These are phyloP conservation scores for Echites panduratus DNA, from an alignment of 257 asterid genomes.

Conservation along the genomic window DNA sequence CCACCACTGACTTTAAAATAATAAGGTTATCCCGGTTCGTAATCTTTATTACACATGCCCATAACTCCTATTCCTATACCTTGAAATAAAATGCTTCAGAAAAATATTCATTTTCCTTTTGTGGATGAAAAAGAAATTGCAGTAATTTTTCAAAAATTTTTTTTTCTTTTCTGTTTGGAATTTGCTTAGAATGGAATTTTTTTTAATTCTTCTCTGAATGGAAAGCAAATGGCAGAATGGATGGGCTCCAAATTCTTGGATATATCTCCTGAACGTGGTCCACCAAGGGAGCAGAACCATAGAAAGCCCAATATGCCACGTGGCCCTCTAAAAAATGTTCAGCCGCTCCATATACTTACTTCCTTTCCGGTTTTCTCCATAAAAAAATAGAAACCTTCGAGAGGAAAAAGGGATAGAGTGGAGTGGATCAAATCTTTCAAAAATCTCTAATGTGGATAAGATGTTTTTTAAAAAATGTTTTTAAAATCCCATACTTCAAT, in stretches of 20 bases:
- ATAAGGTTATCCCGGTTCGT: neutral
- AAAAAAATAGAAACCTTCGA: too few species aligned
- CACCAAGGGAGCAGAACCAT: constrained; percentile 30
- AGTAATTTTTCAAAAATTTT: neutral
- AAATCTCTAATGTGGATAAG: too few species aligned
- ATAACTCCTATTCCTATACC: constrained; percentile 9
- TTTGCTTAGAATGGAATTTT: neutral
- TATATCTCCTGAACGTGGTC: constrained; percentile 38
- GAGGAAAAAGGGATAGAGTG: too few species aligned
- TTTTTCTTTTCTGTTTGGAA: neutral
- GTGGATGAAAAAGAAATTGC: neutral
- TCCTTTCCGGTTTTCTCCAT: too few species aligned
- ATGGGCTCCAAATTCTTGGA: constrained; percentile 28
- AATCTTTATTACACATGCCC: constrained; percentile 9
- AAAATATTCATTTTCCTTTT: neutral
- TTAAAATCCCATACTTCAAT: too few species aligned
- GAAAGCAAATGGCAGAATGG: neutral
- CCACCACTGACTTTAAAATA: too few species aligned
- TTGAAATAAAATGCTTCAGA: neutral
- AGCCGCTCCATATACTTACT: neutral
- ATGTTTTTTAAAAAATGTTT: too few species aligned
- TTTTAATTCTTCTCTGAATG: too few species aligned
- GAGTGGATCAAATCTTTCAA: too few species aligned
- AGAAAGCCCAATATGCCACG: constrained; percentile 36
- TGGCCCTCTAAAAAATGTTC: constrained; percentile 23